Evolutionary conservation across 805 yeast genomes (phyloP).

Genomic region (Suhomyces prunicola): DNA sequence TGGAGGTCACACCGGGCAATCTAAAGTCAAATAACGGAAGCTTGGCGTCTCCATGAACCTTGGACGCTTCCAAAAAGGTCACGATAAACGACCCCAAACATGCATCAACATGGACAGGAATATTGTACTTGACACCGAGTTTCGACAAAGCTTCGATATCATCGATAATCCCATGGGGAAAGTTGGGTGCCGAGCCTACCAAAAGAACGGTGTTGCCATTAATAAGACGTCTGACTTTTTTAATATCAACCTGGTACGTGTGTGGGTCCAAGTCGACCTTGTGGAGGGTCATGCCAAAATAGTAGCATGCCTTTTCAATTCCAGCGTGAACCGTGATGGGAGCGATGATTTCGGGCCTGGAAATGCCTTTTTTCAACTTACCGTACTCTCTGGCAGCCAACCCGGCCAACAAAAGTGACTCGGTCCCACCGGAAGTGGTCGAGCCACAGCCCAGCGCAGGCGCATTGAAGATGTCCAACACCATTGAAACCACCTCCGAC

Average conservation of each 20-base stretch:
- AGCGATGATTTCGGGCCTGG: constrained; percentile 79
- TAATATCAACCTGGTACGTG: constrained; percentile 65
- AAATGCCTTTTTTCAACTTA: constrained; percentile 50
- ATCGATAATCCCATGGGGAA: constrained; percentile 94
- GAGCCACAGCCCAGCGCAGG: constrained; percentile 64
- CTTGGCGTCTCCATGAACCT: constrained; percentile 41
- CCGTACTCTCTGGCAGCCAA: constrained; percentile 85
- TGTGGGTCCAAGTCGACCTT: constrained; percentile 73
- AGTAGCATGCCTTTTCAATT: constrained; percentile 86
- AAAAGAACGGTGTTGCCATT: constrained; percentile 77
- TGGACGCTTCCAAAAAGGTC: constrained; percentile 66
- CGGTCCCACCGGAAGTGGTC: constrained; percentile 93
- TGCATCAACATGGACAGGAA: constrained; percentile 94
- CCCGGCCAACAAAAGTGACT: constrained; percentile 82
- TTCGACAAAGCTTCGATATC: constrained; percentile 72
- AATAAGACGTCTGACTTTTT: constrained; percentile 60
- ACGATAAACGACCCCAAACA: constrained; percentile 92
- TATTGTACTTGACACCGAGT: constrained; percentile 59
- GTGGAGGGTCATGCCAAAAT: constrained; percentile 81
- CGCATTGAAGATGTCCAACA: constrained; percentile 72
- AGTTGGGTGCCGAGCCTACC: constrained; percentile 95
- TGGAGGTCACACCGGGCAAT: constrained; percentile 88
- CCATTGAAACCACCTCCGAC: constrained; percentile 91
- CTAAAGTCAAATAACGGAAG: constrained; percentile 76
- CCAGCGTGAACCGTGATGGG: constrained; percentile 95